Conservation (phyloP, 257 asterid species). For the Solanum dulcamara region DNA sequence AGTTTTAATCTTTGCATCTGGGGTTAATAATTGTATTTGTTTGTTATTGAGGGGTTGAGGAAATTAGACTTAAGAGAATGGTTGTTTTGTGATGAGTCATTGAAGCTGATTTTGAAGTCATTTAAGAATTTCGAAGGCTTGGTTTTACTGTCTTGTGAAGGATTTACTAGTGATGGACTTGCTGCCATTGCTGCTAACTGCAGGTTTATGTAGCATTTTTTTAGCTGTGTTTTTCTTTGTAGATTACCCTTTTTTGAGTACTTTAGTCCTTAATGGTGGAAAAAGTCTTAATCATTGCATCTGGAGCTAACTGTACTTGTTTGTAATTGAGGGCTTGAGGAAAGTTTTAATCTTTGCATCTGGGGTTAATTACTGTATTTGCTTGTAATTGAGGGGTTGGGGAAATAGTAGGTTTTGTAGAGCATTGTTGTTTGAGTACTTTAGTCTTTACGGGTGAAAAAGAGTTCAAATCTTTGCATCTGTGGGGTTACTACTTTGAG, state of each 20-base stretch:
- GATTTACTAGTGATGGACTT: slow-evolving; percentile 53
- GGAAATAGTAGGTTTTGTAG: neutral
- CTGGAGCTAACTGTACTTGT: neutral
- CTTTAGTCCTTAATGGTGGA: neutral
- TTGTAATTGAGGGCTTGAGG: neutral
- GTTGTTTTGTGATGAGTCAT: slow-evolving; percentile 58
- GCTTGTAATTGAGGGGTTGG: neutral
- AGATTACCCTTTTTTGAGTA: neutral
- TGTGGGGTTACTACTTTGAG: neutral
- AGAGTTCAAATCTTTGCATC: neutral
- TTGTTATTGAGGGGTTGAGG: neutral
- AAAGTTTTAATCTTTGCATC: neutral
- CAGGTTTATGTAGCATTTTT: slow-evolving; percentile 19
- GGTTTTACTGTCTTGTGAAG: slow-evolving; percentile 48
- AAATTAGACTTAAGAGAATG: slow-evolving; percentile 66
- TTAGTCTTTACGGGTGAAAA: neutral
- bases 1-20: neutral
- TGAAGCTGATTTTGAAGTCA: slow-evolving; percentile 48
- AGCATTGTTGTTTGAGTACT: neutral
- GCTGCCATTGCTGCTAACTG: slow-evolving; percentile 58
- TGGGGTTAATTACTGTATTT: neutral
- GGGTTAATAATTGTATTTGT: neutral
- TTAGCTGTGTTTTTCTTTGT: neutral
- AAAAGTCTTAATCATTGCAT: neutral
- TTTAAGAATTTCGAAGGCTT: slow-evolving; percentile 46